These are phyloP conservation scores for Trichoderma koningii DNA, from an alignment of 2,329 filamentous ascomycete species.

Conservation along the genomic window DNA sequence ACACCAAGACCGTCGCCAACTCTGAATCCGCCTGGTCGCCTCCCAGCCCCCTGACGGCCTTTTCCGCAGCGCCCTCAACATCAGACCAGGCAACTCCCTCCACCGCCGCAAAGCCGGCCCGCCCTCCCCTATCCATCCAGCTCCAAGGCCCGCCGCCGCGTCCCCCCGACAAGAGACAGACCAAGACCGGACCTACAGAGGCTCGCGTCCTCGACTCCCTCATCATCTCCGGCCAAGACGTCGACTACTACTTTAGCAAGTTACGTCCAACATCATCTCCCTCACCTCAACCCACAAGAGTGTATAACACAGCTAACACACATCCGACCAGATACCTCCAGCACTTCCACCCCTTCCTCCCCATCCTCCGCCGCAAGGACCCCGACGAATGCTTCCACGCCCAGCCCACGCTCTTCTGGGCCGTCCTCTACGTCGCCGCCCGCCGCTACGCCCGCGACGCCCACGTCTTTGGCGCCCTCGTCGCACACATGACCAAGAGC, in stretches of 20 bases:
- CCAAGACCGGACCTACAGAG: constrained; percentile 38
- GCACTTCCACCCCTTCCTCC: constrained; percentile 55
- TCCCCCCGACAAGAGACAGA: constrained; percentile 31
- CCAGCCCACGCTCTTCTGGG: constrained; percentile 56
- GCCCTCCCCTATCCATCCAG: constrained; percentile 31
- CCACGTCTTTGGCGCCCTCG: constrained; percentile 47
- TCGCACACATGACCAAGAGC: constrained; percentile 51
- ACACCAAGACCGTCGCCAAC: constrained; percentile 28
- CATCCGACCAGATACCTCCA: constrained; percentile 49
- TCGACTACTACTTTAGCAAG: constrained; percentile 59
- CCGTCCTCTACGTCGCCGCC: constrained; percentile 53
- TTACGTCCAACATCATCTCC: constrained; percentile 32
- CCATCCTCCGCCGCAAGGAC: constrained; percentile 51
- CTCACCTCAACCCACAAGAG: background rate
- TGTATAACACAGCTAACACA: background rate
- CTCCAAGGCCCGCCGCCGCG: constrained; percentile 33
- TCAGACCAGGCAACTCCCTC: constrained; percentile 30
- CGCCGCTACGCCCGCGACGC: constrained; percentile 52
- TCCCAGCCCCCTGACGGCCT: constrained; percentile 36
- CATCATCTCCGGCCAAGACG: constrained; percentile 54
- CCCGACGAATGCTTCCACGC: constrained; percentile 54
- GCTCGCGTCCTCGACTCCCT: constrained; percentile 51
- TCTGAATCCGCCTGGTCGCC: constrained; percentile 35
- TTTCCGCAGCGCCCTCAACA: constrained; percentile 29
- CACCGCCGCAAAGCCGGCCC: constrained; percentile 22